A percentile compares a stretch with the other conserved stretches of the same genome.
Conservation (phyloP, 225 moss, liverwort and hornwort genomes). For the Thuidium tamariscinum region DNA sequence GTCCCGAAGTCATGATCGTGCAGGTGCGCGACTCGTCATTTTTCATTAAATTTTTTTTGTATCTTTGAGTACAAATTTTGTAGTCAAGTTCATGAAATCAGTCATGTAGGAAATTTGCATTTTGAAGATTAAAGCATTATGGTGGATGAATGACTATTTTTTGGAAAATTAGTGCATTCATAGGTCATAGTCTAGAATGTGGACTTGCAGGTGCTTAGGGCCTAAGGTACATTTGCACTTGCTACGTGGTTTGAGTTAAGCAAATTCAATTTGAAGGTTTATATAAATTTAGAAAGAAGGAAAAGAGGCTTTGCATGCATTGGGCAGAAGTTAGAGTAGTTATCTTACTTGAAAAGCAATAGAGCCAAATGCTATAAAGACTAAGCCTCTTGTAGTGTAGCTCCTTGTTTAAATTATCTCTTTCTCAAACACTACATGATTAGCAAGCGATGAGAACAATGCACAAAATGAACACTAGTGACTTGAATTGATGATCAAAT, state of each 20-base stretch:
- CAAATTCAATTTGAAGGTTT: not conserved
- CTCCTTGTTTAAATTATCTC: not conserved
- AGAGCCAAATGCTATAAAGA: not conserved
- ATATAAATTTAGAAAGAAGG: not conserved
- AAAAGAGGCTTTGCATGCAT: not conserved
- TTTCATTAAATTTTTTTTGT: not conserved
- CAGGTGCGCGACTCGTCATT: not conserved
- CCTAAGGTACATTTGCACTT: not conserved
- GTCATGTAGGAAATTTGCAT: not conserved
- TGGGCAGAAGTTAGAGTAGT: not conserved
- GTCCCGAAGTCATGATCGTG: conserved; percentile 10
- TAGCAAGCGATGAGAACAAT: fast-evolving
- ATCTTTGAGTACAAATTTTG: not conserved
- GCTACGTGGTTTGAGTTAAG: not conserved
- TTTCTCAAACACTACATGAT: not conserved
- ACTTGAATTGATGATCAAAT: not conserved
- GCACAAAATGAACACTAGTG: fast-evolving
- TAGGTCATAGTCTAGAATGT: not conserved
- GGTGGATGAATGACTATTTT: not conserved
- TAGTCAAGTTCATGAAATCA: not conserved
- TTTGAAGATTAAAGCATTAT: not conserved
- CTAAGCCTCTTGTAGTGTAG: not conserved
- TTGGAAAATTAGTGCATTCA: not conserved
- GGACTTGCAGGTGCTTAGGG: too few relatives aligned
- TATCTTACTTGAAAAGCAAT: not conserved